Base-by-base conservation (phyloP, 1,284 basidiomycete genomes). In the Apiotrichum akiyoshidainum region DNA sequence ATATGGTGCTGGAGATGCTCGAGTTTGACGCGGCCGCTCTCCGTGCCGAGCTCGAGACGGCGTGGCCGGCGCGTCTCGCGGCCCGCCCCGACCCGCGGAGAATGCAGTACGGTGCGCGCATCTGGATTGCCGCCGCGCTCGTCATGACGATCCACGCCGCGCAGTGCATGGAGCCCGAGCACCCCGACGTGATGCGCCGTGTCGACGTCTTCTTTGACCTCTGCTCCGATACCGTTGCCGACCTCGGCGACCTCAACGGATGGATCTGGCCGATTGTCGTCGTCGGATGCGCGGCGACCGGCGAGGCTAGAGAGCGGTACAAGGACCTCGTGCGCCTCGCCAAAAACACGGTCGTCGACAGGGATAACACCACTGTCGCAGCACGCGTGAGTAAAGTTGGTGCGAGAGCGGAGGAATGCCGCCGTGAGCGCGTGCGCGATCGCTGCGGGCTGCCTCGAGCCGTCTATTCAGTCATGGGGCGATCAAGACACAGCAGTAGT, bases 221-320 rank as follows among this genome's bases (percentile, higher is more conserved):
- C 14, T 37, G 37, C 33, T 22, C 45, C 21, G 55, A 57, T 8
- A 50, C 55, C 2, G 13, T 37, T 2, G 45, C 50, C 12, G 55
- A 57, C 33, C 33, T 57, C 17, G 46, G 46, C 45, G 45, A 46
- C 19, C 55, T 57, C 22, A 39, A 42, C 45, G 55, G 55, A 19
- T 57, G 55, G 55, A 35, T 47, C 31, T 57, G 55, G 55, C 55
- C 55, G 0, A 41, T 57, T 9, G 11, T 52, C 13, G 26, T 57
- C 17, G 50, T 52, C 19, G 55, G n/a, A 11, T 52, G 50, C 19
- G 55, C 55, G 7, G 55, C 55, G 9, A 19, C 34, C 11, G 34
- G 34, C 19, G 54, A 44, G 5, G 2, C 17, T 6, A 46, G 54
- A 1, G 9, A 19, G 2, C 33, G 31, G n/a, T 47, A 11, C 40